Conservation (phyloP, 2,329 filamentous ascomycete species). For the Alternaria sp. region DNA sequence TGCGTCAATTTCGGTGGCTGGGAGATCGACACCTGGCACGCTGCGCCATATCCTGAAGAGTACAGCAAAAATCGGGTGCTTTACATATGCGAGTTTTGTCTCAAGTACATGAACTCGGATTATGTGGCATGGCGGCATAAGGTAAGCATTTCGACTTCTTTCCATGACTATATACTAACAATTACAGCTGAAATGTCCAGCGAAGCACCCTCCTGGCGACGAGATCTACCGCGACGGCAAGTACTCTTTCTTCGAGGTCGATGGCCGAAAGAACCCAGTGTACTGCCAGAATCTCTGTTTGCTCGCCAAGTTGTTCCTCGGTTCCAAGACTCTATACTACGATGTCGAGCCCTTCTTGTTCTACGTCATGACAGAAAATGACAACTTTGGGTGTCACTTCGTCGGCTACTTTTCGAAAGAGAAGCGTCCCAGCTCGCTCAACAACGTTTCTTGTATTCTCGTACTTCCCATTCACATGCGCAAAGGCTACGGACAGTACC, state of each 20-base stretch:
- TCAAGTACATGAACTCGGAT: slow-evolving; percentile 99
- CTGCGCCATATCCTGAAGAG: slow-evolving; percentile 96
- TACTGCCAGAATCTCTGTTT: slow-evolving; percentile 98
- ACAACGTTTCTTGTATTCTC: slow-evolving; percentile 97
- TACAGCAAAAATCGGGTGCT: slow-evolving; percentile 95
- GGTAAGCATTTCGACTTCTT: slow-evolving; percentile 34
- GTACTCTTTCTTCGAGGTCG: slow-evolving; percentile 95
- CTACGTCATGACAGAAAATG: slow-evolving; percentile 94
- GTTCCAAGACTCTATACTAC: slow-evolving; percentile 97
- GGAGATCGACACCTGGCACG: slow-evolving; percentile 99
- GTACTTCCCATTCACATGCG: slow-evolving; percentile 96
- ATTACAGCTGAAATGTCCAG: slow-evolving; percentile 76
- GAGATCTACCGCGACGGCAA: slow-evolving; percentile 94
- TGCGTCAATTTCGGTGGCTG: slow-evolving; percentile 97
- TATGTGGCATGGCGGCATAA: slow-evolving; percentile 99
- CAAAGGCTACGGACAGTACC: slow-evolving; percentile 93
- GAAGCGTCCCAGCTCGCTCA: slow-evolving; percentile 90
- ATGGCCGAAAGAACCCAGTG: slow-evolving; percentile 95
- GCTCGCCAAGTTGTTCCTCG: slow-evolving; percentile 94
- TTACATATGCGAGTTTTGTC: slow-evolving; percentile 99
- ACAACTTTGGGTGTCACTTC: slow-evolving; percentile 91
- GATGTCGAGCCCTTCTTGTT: slow-evolving; percentile 97
- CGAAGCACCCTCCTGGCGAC: slow-evolving; percentile 95
- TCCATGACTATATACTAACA: slow-evolving; percentile 26
- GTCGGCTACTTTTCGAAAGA: slow-evolving; percentile 99